Evolutionary conservation across 768 basidiomycete species (phyloP).

Genomic region (Hemileccinum rubropunctum): DNA sequence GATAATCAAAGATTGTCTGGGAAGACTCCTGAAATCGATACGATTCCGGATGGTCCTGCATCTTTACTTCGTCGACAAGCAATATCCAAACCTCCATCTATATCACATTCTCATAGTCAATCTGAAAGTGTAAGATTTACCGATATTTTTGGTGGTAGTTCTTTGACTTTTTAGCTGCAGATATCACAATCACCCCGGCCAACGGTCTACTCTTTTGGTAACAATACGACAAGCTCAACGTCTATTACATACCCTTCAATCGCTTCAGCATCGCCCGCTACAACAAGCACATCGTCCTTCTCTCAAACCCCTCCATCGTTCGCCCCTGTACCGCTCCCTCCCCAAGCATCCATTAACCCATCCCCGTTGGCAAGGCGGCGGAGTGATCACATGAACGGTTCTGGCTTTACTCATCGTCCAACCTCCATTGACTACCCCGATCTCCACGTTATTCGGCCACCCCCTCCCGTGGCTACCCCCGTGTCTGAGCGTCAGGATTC

Average conservation of each 20-base stretch:
- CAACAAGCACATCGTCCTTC: constrained; percentile 38
- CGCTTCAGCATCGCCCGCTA: constrained; percentile 37
- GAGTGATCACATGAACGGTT: constrained; percentile 79
- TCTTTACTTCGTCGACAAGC: constrained; percentile 38
- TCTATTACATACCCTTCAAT: constrained; percentile 57
- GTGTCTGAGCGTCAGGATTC: constrained; percentile 74
- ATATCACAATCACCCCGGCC: constrained; percentile 35
- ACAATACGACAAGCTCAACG: constrained; percentile 33
- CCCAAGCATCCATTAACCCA: constrained; percentile 82
- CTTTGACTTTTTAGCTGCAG: constrained; percentile 22
- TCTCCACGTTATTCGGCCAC: constrained; percentile 68
- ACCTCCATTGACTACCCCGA: constrained; percentile 78
- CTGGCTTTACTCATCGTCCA: constrained; percentile 45
- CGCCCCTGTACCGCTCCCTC: constrained; percentile 58
- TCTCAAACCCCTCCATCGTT: constrained; percentile 38
- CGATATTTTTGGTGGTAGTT: constrained; percentile 7
- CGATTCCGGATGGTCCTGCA: constrained; percentile 11
- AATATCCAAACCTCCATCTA: constrained; percentile 41
- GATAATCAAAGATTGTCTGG: constrained; percentile 14
- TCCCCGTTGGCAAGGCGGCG: constrained; percentile 68
- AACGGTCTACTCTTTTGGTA: constrained; percentile 37
- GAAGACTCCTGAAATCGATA: constrained; percentile 14
- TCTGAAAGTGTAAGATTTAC: constrained; percentile 45
- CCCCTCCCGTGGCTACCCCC: constrained; percentile 73
- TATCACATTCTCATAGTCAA: constrained; percentile 46